Percentiles rank a stretch among this genome's conserved stretches.
Evolutionary conservation across 192 early-diverging fungal genomes (phyloP).

Genomic region (Backusella sp.): DNA sequence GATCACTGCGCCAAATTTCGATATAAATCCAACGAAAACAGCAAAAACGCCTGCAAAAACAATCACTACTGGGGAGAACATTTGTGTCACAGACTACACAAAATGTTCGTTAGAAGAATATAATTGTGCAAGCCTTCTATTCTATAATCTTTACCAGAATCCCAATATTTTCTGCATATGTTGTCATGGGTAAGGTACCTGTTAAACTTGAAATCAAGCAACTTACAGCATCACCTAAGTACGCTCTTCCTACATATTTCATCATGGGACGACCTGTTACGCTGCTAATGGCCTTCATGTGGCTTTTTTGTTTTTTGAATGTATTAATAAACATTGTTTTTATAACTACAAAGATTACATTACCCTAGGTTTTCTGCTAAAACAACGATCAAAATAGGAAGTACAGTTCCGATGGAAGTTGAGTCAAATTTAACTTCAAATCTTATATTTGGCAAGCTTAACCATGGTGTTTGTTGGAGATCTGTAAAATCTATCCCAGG

Average conservation of each 20-base stretch:
- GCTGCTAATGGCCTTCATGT: slow-evolving; percentile 47
- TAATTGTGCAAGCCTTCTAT: no score
- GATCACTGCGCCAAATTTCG: slow-evolving; percentile 54
- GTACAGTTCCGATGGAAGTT: slow-evolving; percentile 42
- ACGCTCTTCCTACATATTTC: slow-evolving; percentile 48
- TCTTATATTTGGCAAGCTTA: slow-evolving; percentile 34
- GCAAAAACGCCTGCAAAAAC: slow-evolving; percentile 46
- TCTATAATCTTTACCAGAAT: slow-evolving; percentile 23
- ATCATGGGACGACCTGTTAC: slow-evolving; percentile 43
- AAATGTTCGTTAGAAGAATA: not conserved
- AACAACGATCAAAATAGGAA: slow-evolving; percentile 46
- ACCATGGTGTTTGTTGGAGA: slow-evolving; percentile 38
- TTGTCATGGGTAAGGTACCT: slow-evolving; percentile 52
- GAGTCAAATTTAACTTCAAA: slow-evolving; percentile 38
- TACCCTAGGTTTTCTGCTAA: slow-evolving; percentile 55
- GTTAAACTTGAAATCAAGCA: slow-evolving; percentile 37
- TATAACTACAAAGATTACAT: not conserved
- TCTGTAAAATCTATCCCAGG: slow-evolving; percentile 31
- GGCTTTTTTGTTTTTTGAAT: slow-evolving; percentile 14
- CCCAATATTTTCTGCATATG: slow-evolving; percentile 62
- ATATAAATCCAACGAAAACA: slow-evolving; percentile 49
- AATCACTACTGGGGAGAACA: slow-evolving; percentile 54
- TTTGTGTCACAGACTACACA: slow-evolving; percentile 41
- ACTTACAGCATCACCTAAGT: slow-evolving; percentile 54
- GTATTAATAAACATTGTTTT: not conserved